Base-by-base conservation (phyloP, 805 yeast species). In the Sporopachydermia quercuum region DNA sequence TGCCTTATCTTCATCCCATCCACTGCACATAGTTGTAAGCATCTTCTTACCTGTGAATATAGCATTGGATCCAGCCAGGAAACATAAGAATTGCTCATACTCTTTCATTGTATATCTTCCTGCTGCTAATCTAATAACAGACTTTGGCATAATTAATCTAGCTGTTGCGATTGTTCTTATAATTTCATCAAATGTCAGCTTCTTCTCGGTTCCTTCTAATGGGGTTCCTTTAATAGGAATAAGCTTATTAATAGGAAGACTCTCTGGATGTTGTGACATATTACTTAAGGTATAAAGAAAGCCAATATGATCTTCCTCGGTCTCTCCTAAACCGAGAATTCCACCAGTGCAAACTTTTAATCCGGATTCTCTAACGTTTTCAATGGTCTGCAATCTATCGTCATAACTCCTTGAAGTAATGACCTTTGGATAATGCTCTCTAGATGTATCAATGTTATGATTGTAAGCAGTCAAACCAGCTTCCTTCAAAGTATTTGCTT, bases 171-270 rank as follows among this genome's bases (percentile, higher is more conserved):
- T 66, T 3, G 87, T 78, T 54, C 78, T 68, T 19, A 81, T 57
- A 19, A 81, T 68, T 15, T 68, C 69, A 39, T 80, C 84, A 42
- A 76, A 69, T n/a, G 65, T 58, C 34, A 80, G 56, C 43, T 66
- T 63, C 46, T 66, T 65, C 11, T 56, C 50, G 6, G 68, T 68
- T 37, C 70, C 70, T 18, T 69, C 78, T 63, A 81, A 70, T 15
- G 85, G 85, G 0, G 91, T 81, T 2, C 91, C 91, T 44, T 76
- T 71, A 40, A 81, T 80, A 2, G 86, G 75, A n/a, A 81, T 84
- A 37, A 81, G 61, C 48, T 81, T 65, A 54, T 81, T 81, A 47
- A 81, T 78, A n/a, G 91, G 91, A 40, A 81, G 63, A 1, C 85
- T 76, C 55, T 81, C 91, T 1, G 91, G 91, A 47, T 81, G 89